These are phyloP conservation scores for Globisporangium sylvaticum DNA, from an alignment of 352 stramenopile genomes.

Conservation along the genomic window DNA sequence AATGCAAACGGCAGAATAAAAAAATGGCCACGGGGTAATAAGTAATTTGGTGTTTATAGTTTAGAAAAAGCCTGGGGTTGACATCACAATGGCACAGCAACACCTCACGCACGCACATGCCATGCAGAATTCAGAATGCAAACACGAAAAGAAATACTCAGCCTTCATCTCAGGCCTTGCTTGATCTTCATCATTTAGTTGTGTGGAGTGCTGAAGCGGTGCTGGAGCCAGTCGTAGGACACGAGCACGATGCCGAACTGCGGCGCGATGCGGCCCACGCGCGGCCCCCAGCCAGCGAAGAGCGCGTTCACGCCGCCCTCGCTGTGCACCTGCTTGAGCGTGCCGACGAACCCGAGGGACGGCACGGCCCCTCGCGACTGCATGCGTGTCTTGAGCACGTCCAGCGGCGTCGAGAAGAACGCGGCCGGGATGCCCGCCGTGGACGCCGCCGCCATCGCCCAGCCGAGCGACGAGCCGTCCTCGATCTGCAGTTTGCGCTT, in stretches of 20 bases:
- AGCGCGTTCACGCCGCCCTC: slow-evolving; percentile 51
- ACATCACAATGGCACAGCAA: neutral
- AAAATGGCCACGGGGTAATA: neutral
- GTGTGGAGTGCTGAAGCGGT: slow-evolving; percentile 37
- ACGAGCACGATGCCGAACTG: slow-evolving; percentile 84
- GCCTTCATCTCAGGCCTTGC: no score
- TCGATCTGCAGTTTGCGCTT: slow-evolving; percentile 63
- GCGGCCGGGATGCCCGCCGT: slow-evolving; percentile 67
- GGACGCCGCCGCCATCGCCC: slow-evolving; percentile 66
- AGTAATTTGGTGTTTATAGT: slow-evolving; percentile 7
- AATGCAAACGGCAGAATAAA: neutral
- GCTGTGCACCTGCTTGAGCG: slow-evolving; percentile 44
- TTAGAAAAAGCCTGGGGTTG: neutral
- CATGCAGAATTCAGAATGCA: neutral
- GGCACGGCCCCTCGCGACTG: slow-evolving; percentile 50
- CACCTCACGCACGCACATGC: neutral
- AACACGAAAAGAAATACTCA: neutral
- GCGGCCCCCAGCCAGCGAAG: slow-evolving; percentile 67
- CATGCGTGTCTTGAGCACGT: slow-evolving; percentile 81
- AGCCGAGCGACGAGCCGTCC: slow-evolving; percentile 64
- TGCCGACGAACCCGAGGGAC: slow-evolving; percentile 40
- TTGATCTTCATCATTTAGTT: slow-evolving; percentile 1
- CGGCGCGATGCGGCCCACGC: slow-evolving; percentile 68
- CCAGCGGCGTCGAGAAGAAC: slow-evolving; percentile 72
- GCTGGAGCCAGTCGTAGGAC: slow-evolving; percentile 74